Evolutionary conservation across 2,329 filamentous ascomycete species (phyloP), one percentile per base, ranked within the genome.

Genomic region (Mycocentrospora acerina): DNA sequence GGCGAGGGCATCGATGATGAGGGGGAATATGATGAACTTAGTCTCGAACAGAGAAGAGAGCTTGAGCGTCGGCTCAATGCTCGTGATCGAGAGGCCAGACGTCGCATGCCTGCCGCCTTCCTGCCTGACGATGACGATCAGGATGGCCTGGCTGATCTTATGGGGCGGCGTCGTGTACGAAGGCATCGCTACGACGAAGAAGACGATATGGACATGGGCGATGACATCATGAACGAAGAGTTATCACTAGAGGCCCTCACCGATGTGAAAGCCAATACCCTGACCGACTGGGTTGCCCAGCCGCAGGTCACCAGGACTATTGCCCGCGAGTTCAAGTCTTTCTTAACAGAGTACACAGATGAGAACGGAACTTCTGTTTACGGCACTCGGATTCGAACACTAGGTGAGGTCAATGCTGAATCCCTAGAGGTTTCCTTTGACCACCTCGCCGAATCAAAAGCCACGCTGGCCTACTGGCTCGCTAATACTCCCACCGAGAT

Each of bases 351-450:
- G 57, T 97, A 94, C 67, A 95, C 85, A 5, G 93, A 98, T 60
- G 83, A 90, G 37, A 83, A 85, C 49, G 90, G 90, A 37, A 85
- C 82, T 4, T 98, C 93, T 0, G 90, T 98, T 34, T 98, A 98
- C 66, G 93, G 93, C 37, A 90, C 89, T 55, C 86, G 90, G 39
- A 95, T 98, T 52, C 82, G 89, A 53, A 96, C 88, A 0, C 81
- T 98, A n/a, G 94, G 93, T 74, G 91, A 97, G 70, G 79, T 96
- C 65, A 98, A 98, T 67, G 89, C 90, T 32, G 94, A 97, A 70
- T 90, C 91, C 26, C 80, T 98, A 3, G 93, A 98, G 66, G 90
- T 98, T 30, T 96, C 90, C 2, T 98, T 95, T 66, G 87, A 91
- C 50, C 90, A 98, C 67, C 76, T 98, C 13, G 85, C 88, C 7